A percentile compares a stretch with the other conserved stretches of the same genome.
phyloP scores from a whole-genome alignment of 306 rosid species.

The Vigna radiata region DNA sequence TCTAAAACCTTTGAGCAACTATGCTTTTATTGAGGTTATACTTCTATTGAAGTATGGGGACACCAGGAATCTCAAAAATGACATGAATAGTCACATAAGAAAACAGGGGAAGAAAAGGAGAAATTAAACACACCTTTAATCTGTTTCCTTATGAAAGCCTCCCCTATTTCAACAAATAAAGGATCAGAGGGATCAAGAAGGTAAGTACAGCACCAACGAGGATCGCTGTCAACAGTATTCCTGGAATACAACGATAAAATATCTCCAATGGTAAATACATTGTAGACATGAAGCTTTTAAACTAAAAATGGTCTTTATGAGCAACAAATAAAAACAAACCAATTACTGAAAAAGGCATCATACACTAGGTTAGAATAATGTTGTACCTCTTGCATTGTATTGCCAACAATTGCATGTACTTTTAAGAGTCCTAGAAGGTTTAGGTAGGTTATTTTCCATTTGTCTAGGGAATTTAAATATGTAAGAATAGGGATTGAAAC shows the following conservation, averaged over 20 bases:
- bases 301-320: not conserved
- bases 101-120: not conserved
- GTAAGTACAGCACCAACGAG: conserved; percentile 91
- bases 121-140: conserved; percentile 66
- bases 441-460: not conserved
- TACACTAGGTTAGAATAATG: not conserved
- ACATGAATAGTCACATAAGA: not conserved
- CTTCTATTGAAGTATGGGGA: not conserved
- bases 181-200: conserved; percentile 98
- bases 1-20: not conserved
- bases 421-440: not conserved
- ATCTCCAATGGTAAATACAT: conserved; percentile 42
- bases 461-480: not conserved
- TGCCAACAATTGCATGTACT: not conserved
- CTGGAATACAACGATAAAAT: conserved; percentile 50
- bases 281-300: conserved; percentile 33
- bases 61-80: not conserved
- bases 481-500: too few species aligned
- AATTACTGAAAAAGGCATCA: conserved; percentile 1
- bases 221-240: conserved; percentile 80
- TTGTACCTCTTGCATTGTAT: not conserved
- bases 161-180: conserved; percentile 85
- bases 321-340: conserved; percentile 29
- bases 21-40: not conserved
- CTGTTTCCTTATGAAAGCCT: conserved; percentile 78